phyloP scores from a whole-genome alignment of 495 filamentous ascomycete genomes.

The Penicillium psychrofluorescens region DNA sequence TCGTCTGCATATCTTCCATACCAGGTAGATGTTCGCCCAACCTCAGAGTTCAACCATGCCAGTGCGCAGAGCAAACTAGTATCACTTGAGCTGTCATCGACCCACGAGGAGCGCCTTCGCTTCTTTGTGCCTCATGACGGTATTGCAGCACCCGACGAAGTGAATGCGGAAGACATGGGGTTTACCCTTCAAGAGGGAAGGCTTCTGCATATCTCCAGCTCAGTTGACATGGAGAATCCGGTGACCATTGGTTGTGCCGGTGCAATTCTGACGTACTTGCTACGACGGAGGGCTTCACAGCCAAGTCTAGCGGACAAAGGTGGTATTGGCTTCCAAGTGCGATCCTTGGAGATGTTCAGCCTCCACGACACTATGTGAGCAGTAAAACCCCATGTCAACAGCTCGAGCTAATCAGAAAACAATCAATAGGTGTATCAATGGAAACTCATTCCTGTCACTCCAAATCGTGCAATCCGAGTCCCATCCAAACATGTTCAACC shows the following conservation, averaged over 20 bases:
- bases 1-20: slow-evolving; percentile 50
- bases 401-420: too few species aligned
- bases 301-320: slow-evolving; percentile 49
- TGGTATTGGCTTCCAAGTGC: slow-evolving; percentile 49
- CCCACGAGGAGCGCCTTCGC: slow-evolving; percentile 26
- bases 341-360: slow-evolving; percentile 67
- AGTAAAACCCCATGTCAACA: too few species aligned
- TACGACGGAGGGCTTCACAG: slow-evolving; percentile 57
- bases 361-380: slow-evolving; percentile 66
- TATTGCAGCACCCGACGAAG: slow-evolving; percentile 33
- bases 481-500: slow-evolving; percentile 77
- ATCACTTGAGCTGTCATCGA: slow-evolving; percentile 35
- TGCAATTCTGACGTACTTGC: slow-evolving; percentile 72
- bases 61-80: slow-evolving; percentile 62
- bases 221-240: slow-evolving; percentile 71
- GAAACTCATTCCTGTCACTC: slow-evolving; percentile 71
- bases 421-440: slow-evolving; percentile 61
- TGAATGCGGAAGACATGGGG: slow-evolving; percentile 39
- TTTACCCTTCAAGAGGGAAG: slow-evolving; percentile 52
- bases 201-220: slow-evolving; percentile 63
- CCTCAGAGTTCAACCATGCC: slow-evolving; percentile 71
- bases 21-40: slow-evolving; percentile 63
- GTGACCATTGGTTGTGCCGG: slow-evolving; percentile 77
- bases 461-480: slow-evolving; percentile 82
- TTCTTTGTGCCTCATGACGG: slow-evolving; percentile 55